Base-by-base conservation (phyloP, 1,284 basidiomycete species). In the Fomitopsis pinicola region DNA sequence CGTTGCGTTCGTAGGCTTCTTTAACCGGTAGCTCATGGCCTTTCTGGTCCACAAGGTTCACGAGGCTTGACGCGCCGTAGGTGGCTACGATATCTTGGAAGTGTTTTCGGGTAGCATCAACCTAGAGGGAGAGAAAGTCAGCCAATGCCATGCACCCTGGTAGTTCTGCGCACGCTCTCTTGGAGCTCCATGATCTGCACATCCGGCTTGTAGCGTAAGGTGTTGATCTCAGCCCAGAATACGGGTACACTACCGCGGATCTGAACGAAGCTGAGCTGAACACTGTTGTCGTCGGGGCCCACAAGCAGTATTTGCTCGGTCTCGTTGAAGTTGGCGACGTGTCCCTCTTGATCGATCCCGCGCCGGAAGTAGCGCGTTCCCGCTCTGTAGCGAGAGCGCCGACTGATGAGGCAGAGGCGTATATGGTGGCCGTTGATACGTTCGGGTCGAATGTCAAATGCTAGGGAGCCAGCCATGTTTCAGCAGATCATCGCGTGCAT, bases 191-290 rank as follows among this genome's bases (percentile, higher is more conserved):
- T 98, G 66, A 99, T 85, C 76, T 96, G 93, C 61, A 99, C 78
- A 75, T 99, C 97, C 8, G 97, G 97, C 74, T 96, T 97, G 77
- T 99, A 99, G 65, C 95, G 85, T 64, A 99, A 74, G 55, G 95
- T 99, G 76, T 97, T 98, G 71, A 99, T 81, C 76, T 99, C 97
- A 2, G 94, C 94, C 97, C 97, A 99, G 74, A 91, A 98, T 19
- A 99, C 77, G 2, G 97, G 97, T 10, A 97, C 89, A 67, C 92
- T 95, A 9, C 97, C 97, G 67, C 97, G 83, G 58, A 91, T 95
- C 78, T 99, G 97, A 12, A 97, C 91, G 77, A 93, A 94, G 73
- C 93, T 92, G 67, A 94, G 77, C 70, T 86, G 85, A 8, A 80
- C 78, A 1, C 78, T 80, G 57, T 82, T 82, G n/a, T 82, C 82